Conservation (phyloP, 108 stramenopile genomes). For the Skeletonema menzelii region DNA sequence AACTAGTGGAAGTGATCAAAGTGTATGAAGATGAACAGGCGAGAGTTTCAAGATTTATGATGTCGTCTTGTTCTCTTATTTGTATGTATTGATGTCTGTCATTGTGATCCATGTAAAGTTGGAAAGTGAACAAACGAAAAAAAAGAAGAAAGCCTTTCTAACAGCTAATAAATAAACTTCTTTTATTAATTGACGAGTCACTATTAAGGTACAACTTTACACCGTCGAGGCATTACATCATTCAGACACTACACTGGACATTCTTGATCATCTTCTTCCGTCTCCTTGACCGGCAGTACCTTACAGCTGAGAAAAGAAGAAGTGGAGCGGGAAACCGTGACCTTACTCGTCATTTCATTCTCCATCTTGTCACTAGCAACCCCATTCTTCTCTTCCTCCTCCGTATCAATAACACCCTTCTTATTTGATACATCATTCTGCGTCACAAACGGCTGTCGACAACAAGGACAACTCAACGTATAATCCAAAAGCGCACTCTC, state of each 20-base stretch:
- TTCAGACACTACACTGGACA: neutral
- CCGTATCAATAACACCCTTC: neutral
- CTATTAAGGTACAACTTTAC: too few species aligned
- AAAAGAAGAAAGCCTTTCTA: neutral
- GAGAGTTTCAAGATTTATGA: conserved; percentile 1
- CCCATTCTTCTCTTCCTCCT: neutral
- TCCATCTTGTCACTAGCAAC: neutral
- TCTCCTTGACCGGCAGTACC: neutral
- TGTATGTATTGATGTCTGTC: neutral
- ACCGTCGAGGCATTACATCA: neutral
- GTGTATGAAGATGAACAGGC: conserved; percentile 7
- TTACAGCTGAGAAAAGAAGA: too few species aligned
- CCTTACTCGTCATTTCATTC: neutral
- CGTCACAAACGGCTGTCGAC: neutral
- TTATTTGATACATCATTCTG: neutral
- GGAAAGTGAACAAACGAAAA: neutral
- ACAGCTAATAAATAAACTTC: neutral
- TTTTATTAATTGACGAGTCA: too few species aligned
- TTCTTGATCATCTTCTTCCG: neutral
- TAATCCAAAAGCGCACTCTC: neutral
- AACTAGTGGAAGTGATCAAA: conserved; percentile 11
- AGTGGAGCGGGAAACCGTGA: too few species aligned
- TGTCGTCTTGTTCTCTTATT: neutral
- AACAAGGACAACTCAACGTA: neutral
- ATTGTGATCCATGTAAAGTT: neutral